Evolutionary conservation across 2,329 filamentous ascomycete species (phyloP), one percentile per base, ranked within the genome.

Genomic region (Botryosphaeria dothidea): DNA sequence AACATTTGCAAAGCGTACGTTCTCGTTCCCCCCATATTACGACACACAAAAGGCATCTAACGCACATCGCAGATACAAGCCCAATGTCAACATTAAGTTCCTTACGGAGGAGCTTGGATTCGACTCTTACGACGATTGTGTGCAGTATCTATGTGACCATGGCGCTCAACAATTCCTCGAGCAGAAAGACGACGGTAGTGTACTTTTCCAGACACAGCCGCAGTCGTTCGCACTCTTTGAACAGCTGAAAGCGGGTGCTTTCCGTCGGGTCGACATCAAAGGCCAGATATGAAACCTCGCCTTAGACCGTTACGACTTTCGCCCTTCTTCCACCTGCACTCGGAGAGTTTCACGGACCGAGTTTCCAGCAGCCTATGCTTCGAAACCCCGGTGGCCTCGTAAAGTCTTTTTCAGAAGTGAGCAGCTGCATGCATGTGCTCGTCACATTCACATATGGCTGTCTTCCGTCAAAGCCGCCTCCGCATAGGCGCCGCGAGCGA

Each of bases 101-200:
- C 86, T 99, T 73, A 96, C 93, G 66, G 92, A 97, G 79, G 94
- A 98, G 80, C 90, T 99, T 73, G 93, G 92, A 58, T 99, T 99
- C 78, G 93, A 97, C 78, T 93, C 91, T 66, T 93, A 97, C 80
- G 87, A 90, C 74, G 92, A 96, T 81, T 93, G 93, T 68, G 91
- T 91, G 67, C 91, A 95, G 76, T 99, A 98, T 79, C 88, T 99
- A 74, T 88, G 92, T 73, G 90, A 96, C 69, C 83, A 95, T 73
- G 85, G 89, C 70, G 91, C 90, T 61, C 87, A 92, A 77, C 82
- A 90, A 41, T 82, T 96, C 41, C 86, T 98, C 69, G 86, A 93
- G 78, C 90, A 95, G 76, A 89, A 88, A 71, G 84, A 88, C 70
- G 88, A 91, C 70, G 85, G 66, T 69, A 25, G 69, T 67, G 49